Evolutionary conservation across 352 stramenopile species (phyloP), one percentile per base, ranked within the genome.

Genomic region (Phytophthora syringae): DNA sequence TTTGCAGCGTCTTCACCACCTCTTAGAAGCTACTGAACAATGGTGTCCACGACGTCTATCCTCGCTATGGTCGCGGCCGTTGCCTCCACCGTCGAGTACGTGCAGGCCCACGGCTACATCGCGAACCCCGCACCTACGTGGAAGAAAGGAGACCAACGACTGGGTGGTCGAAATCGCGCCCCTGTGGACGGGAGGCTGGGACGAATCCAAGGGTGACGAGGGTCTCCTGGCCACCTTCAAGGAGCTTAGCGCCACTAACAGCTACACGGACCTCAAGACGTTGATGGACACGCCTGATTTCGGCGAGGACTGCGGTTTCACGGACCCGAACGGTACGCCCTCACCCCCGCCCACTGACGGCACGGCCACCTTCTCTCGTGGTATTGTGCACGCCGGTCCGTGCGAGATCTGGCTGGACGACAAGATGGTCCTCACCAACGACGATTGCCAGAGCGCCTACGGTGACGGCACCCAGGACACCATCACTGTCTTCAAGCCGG

Each of bases 301-400:
- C 24, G 60, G 60, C 5, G 32, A 42, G 2, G 60, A 54, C 42
- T 68, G 60, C 39, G 60, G 60, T 2, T 62, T 37, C 51, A 62
- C 60, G 5, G 24, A 68, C 51, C 51, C 51, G 5, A 36, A 57
- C 24, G 60, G n/a, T 7, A 56, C 42, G 18, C 32, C 60, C 3
- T 32, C 62, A 27, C 9, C 22, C 9, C 40, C 49, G 13, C 60
- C 60, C 3, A 62, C 32, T 5, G 30, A 39, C 9, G 36, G 51
- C 34, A 56, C 28, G 15, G 60, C 51, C 34, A 68, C 60, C 25
- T 61, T 68, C 45, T 62, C 65, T n/a, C n/a, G n/a, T n/a, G n/a
- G n/a, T n/a, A n/a, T n/a, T n/a, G n/a, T n/a, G n/a, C n/a, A n/a
- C n/a, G n/a, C n/a, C n/a, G n/a, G n/a, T n/a, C n/a, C n/a, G n/a